Evolutionary conservation across 306 rosid genomes (phyloP), one percentile per base, ranked within the genome.

Genomic region (Fagus crenata): DNA sequence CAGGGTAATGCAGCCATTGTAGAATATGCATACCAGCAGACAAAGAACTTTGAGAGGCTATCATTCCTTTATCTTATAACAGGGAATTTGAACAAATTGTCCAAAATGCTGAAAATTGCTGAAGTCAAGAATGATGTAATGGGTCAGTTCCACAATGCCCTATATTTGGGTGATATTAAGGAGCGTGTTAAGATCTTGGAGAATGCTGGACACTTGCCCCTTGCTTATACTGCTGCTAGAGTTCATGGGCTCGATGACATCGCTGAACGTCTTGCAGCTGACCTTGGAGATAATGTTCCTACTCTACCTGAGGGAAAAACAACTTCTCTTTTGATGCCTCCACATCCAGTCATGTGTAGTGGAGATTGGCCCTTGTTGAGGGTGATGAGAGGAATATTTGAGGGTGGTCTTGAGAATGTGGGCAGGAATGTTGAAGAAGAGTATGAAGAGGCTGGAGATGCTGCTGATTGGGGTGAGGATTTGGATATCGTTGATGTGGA

Each of bases 71-170:
- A 93, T 83, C 98, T 93, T 69, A 60, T 91, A 74, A 93, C 90
- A 49, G 98, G 98, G 77, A 89, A 93, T 71, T 77, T 77, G 42
- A 90, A 91, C 13, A 93, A 91, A 74, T 89, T 93, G 72, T 85
- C 97, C 69, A 93, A 93, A 87, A 93, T 93, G 98, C 85, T 93
- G 83, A 93, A 93, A 89, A 91, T 93, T 77, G 98, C 98, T 41
- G 97, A 90, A 86, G 96, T 93, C 18, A 93, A 91, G 79, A 90
- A 93, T 79, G 97, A 93, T 74, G 97, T 93, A 73, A 93, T 93
- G 98, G 98, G 98, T 53, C 98, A 93, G 73, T 93, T 93, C 78
- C 98, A 93, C 82, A 93, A 93, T 82, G 96, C 98, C 71, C 67
- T 91, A 41, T 93, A 93, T 80, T 74, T 93, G 85, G 98, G 98